These are phyloP conservation scores for Linnemannia elongata DNA, from an alignment of 192 early-diverging fungal genomes.

Conservation along the genomic window DNA sequence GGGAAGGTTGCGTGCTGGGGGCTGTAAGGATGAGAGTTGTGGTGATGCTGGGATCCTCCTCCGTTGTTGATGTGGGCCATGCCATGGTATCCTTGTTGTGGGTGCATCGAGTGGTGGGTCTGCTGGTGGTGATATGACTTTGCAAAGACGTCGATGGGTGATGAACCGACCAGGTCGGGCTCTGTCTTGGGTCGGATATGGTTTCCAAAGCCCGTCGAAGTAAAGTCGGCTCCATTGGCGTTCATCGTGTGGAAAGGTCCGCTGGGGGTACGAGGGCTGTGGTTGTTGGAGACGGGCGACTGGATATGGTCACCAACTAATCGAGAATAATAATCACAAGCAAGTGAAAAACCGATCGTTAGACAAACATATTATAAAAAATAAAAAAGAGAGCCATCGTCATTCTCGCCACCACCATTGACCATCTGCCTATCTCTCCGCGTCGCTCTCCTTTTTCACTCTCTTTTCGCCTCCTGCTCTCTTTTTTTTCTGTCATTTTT, in stretches of 20 bases:
- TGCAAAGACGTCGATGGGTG: conserved; percentile 42
- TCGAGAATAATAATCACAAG: neutral
- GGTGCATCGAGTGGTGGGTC: conserved; percentile 32
- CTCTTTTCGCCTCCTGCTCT: neutral
- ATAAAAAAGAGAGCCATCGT: neutral
- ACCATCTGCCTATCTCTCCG: neutral
- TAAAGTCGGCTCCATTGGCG: conserved; percentile 54
- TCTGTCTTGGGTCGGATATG: conserved; percentile 52
- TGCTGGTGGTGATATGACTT: conserved; percentile 42
- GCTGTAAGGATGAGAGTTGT: conserved; percentile 34
- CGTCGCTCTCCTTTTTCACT: neutral
- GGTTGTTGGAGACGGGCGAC: conserved; percentile 54
- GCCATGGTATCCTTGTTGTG: conserved; percentile 43
- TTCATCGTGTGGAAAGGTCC: conserved; percentile 57
- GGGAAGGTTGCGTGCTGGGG: conserved; percentile 43
- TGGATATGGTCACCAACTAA: conserved; percentile 49
- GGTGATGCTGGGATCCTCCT: conserved; percentile 28
- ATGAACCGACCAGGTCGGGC: conserved; percentile 39
- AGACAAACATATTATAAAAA: neutral
- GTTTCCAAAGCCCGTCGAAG: conserved; percentile 37
- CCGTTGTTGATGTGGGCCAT: conserved; percentile 34
- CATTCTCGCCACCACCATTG: neutral
- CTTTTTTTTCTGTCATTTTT: conserved; percentile 11
- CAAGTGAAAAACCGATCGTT: neutral
- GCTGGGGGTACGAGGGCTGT: conserved; percentile 54